Evolutionary conservation across 306 rosid species (phyloP), one percentile per base, ranked within the genome.

Genomic region (Quercus glauca): DNA sequence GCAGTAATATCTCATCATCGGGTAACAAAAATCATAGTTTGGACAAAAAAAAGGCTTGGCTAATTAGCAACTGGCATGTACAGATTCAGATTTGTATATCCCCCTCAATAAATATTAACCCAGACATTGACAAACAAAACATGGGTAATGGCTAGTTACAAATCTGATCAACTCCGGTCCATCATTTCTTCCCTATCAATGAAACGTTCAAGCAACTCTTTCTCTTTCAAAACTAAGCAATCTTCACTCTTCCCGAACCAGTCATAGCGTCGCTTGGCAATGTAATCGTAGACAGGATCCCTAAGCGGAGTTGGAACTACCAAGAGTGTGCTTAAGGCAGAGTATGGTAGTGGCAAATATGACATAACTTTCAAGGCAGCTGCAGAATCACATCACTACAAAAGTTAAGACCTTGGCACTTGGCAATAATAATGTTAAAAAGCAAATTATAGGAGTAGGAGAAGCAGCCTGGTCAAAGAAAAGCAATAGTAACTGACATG

Each of bases 141-240:
- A 58, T 31, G 69, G 61, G 28, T 71, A 37, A 20, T 73, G 68
- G 33, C 78, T 64, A 81, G 20, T 61, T 64, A 74, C 77, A 73
- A 53, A 57, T 78, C 83, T 79, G 71, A 76, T 67, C 65, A 23
- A 70, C 41, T 60, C 26, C 25, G 78, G 51, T 73, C 56, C 83
- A 85, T 77, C 68, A 93, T 33, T 83, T 93, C 98, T 21, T 93
- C 95, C 76, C 93, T 87, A 52, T 93, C 98, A 25, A 93, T 87
- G 88, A 93, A 93, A 77, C 93, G 98, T 59, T 90, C 97, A 19
- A 91, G 91, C 78, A 93, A 78, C 79, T 91, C 92, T 56, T 49
- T 84, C 79, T 90, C 97, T 74, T 69, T 73, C 81, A 93, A 82
- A 80, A 91, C 93, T 84, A 90, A 83, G 75, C 87, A 88, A 33